Percentiles rank a stretch among this genome's conserved stretches.
These are phyloP conservation scores for Closterium sp. DNA, from an alignment of 139 green algal genomes.

Conservation along the genomic window DNA sequence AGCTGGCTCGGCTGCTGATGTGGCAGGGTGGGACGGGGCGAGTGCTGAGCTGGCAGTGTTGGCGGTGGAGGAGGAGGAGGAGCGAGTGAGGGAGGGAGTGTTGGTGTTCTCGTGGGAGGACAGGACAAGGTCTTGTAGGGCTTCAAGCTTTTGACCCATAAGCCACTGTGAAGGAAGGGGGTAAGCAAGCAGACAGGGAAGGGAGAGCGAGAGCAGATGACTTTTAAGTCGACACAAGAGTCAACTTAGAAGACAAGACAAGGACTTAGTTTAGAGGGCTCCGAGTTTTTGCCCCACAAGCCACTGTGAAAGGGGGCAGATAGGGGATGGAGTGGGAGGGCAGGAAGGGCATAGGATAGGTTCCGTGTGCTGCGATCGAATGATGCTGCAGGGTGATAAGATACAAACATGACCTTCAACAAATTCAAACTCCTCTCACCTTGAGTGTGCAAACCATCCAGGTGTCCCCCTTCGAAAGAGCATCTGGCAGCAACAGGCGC, in stretches of 20 bases:
- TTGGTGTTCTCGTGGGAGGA: not conserved
- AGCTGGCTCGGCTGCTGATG: not conserved
- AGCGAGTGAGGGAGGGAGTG: not conserved
- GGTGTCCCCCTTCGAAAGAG: not conserved
- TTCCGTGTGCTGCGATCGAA: no score
- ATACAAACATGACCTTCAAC: no score
- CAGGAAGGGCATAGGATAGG: no score
- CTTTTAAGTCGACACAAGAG: no score
- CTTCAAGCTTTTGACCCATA: not conserved
- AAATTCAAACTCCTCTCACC: no score
- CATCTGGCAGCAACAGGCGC: conserved; percentile 18
- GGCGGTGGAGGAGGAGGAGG: not conserved
- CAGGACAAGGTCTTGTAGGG: not conserved
- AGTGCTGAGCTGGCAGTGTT: not conserved
- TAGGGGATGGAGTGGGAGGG: conserved; percentile 42
- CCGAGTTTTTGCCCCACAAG: no score
- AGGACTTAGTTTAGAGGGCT: no score
- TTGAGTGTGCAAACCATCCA: conserved; percentile 32
- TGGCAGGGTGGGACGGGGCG: not conserved
- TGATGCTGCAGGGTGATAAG: no score
- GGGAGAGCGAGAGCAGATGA: no score
- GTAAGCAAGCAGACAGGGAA: conserved; percentile 80
- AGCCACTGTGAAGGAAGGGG: conserved; percentile 42
- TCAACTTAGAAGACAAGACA: no score
- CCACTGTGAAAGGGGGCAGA: conserved; percentile 70